Evolutionary conservation across 768 basidiomycete species (phyloP), one percentile per base, ranked within the genome.

Genomic region (Boletus huronensis): DNA sequence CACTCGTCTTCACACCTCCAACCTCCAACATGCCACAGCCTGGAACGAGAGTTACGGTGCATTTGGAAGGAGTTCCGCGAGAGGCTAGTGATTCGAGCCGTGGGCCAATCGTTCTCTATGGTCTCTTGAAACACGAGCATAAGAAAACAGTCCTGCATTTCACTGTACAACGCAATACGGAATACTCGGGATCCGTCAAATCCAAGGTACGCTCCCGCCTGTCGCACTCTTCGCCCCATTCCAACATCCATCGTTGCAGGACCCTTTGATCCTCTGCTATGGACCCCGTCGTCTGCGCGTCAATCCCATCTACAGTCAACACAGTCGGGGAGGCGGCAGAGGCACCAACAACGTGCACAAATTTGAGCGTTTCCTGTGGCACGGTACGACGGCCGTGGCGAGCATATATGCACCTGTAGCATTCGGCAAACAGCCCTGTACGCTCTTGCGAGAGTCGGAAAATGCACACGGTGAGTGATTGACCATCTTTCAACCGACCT

Each of bases 271-370:
- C 38, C 75, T 99, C 6, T 93, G 90, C 64, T 83, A 93, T 25
- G 97, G 96, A 2, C 90, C 93, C 11, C 84, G 95, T 41, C 83
- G 94, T 40, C 77, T 97, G 60, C 79, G 77, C 19, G 85, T 94
- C 39, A 90, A 87, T 59, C 97, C 97, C 0, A 72, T 95, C 31
- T 99, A 90, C 74, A 95, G 93, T 60, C 93, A 97, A 64, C 93
- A 95, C 62, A 86, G 89, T 3, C 82, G 85, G 7, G 94, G 93
- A 13, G 93, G 93, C 17, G 91, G 90, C 16, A 90, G 87, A 69
- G 93, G 94, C 11, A 78, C 84, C 40, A 99, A 99, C 77, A 98
- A 98, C 63, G 93, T 97, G 2, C 95, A 98, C 79, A 99, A 98
- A 66, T 95, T 88, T 51, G 93, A 97, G 72, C 83, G 90, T 31